Evolutionary conservation across 345 rosid genomes (phyloP).

Genomic region (Barbarea vulgaris): DNA sequence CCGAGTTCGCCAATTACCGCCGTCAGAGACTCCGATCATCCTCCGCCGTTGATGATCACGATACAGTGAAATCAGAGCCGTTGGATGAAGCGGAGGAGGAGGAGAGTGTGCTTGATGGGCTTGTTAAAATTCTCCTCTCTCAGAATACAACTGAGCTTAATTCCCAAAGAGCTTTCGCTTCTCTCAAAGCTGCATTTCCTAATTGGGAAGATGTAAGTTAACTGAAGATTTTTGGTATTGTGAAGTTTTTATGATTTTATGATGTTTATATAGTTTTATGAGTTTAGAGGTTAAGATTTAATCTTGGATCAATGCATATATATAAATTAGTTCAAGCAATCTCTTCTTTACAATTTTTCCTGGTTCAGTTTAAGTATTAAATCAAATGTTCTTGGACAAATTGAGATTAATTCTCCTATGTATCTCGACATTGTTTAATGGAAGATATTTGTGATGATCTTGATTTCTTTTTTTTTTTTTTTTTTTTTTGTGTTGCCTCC

Average conservation of each 20-base stretch:
- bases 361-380: not conserved
- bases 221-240: not conserved
- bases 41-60: not conserved
- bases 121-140: constrained; percentile 70
- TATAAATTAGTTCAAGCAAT: not conserved
- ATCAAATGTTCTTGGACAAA: not conserved
- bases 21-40: constrained; percentile 45
- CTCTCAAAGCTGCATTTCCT: constrained; percentile 68
- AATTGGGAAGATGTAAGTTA: constrained; percentile 70
- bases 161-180: constrained; percentile 74
- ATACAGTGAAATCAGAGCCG: constrained; percentile 28
- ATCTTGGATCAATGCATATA: not conserved
- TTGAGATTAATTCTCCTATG: constrained; percentile 3
- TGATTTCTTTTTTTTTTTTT: not conserved
- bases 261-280: constrained; percentile 27
- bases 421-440: not conserved
- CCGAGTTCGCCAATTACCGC: constrained; percentile 51
- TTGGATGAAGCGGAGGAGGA: constrained; percentile 12
- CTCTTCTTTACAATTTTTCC: not conserved
- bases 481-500: too few species aligned
- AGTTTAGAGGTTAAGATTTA: constrained; percentile 46
- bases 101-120: constrained; percentile 83
- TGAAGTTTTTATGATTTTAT: constrained; percentile 12
- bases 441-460: not conserved
- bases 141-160: constrained; percentile 85